A percentile compares a stretch with the other conserved stretches of the same genome.
Evolutionary conservation across 257 asterid species (phyloP).

Genomic region (Echites panduratus): DNA sequence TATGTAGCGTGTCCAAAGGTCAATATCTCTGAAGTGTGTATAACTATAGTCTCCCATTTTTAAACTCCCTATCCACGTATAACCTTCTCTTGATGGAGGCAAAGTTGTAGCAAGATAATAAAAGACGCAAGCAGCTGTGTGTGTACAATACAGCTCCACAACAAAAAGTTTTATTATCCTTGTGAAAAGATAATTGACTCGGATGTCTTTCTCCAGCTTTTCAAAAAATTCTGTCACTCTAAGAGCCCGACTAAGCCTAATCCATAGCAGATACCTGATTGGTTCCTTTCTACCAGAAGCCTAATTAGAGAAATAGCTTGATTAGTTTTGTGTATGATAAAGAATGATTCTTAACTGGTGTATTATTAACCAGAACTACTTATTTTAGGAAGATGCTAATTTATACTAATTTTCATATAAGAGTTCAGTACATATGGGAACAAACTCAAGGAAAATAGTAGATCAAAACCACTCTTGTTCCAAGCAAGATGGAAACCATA

Average conservation of each 20-base stretch:
- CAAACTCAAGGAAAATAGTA: background rate
- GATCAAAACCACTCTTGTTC: background rate
- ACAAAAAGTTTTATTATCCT: constrained; percentile 64
- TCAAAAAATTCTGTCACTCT: constrained; percentile 54
- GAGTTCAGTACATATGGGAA: background rate
- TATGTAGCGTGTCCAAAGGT: constrained; percentile 69
- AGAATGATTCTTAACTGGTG: background rate
- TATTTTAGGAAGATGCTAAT: background rate
- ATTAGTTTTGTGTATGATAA: background rate
- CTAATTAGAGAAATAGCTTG: constrained; percentile 22
- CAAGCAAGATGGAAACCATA: background rate
- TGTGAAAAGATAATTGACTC: constrained; percentile 56
- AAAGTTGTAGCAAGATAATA: constrained; percentile 73
- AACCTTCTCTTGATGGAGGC: constrained; percentile 61
- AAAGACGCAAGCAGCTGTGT: constrained; percentile 73
- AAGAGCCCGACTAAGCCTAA: constrained; percentile 57
- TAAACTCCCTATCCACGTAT: constrained; percentile 76
- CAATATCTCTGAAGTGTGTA: constrained; percentile 51
- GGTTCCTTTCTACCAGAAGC: constrained; percentile 47
- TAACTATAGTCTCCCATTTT: constrained; percentile 56
- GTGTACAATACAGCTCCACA: constrained; percentile 70
- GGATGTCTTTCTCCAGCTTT: constrained; percentile 61
- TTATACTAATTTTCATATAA: background rate
- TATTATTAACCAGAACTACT: background rate
- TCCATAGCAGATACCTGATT: constrained; percentile 65